These are phyloP conservation scores for Mallotus japonicus DNA, from an alignment of 441 rosid species.

Conservation along the genomic window DNA sequence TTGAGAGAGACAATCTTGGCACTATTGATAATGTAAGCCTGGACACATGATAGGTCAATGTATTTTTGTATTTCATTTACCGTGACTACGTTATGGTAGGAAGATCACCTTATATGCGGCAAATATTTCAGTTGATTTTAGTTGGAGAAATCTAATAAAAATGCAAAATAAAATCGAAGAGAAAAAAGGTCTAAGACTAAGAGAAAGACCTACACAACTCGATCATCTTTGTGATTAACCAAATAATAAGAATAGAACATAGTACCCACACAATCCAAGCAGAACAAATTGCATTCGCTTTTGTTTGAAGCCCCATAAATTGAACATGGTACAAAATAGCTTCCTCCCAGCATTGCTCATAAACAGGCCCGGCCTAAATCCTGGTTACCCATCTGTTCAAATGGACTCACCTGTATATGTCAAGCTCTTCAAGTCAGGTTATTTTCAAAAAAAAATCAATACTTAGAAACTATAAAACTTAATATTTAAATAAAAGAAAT, in stretches of 20 bases:
- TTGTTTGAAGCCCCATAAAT: constrained; percentile 45
- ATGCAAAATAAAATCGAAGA: no score
- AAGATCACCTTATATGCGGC: constrained; percentile 77
- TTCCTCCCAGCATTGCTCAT: constrained; percentile 32
- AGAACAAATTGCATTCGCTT: constrained; percentile 80
- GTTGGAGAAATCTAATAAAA: no score
- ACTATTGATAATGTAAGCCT: constrained; percentile 84
- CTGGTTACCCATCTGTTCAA: constrained; percentile 34
- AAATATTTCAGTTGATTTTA: neutral
- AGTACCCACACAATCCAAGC: constrained; percentile 59
- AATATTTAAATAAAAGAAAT: no score
- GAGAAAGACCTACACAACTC: constrained; percentile 54
- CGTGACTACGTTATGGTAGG: constrained; percentile 83
- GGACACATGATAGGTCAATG: constrained; percentile 71
- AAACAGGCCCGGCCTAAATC: constrained; percentile 69
- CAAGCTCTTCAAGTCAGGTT: no score
- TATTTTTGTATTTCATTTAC: constrained; percentile 78
- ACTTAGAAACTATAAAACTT: no score
- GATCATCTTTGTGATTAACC: constrained; percentile 53
- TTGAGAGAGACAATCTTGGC: constrained; percentile 84
- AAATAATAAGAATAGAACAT: constrained; percentile 72
- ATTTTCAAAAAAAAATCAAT: no score
- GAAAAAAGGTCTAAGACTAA: neutral
- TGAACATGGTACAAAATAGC: constrained; percentile 43
- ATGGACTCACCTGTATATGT: constrained; percentile 37